Base-by-base conservation (phyloP, 495 filamentous ascomycete species). In the Neurospora sp. region DNA sequence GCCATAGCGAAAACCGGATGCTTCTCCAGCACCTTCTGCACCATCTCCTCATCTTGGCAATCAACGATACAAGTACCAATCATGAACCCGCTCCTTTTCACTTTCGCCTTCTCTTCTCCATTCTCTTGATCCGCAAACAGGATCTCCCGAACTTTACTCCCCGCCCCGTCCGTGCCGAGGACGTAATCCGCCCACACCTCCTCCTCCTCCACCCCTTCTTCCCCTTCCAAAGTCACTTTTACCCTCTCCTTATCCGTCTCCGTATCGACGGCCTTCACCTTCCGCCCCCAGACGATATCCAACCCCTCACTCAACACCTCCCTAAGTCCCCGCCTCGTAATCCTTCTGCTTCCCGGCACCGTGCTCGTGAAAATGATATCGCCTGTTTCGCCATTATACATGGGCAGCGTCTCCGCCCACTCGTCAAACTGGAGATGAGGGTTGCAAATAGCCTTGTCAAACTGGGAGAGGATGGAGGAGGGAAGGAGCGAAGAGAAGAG, bases 351-450 rank as follows among this genome's bases (percentile, higher is more conserved):
- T 8, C 82, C 80, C 0, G 79, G 78, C 3, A 81, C 78, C 1
- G 80, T 77, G 42, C 81, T 77, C 0, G 75, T 72, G 22, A 74
- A 78, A 37, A 89, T 75, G 0, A 79, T 3, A 44, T 86, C 82
- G n/a, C 87, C 86, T 0, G 87, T 85, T 31, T 77, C 73, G 8
- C 82, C 85, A 75, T 88, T 86, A 70, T 84, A 71, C 68, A 87
- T 80, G 3, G 77, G 77, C 35, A 86, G 71, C 0, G 70, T 76
- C 71, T 85, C 85, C 12, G 78, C 31, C 72, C 79, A 31, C 76
- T 81, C 38, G 78, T 76, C 27, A 77, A 75, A 72, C 2, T 73
- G 75, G 68, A 72, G 77, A 81, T 75, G 80, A 74, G 74, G 86
- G 80, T 78, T 87, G 80, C 38, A 82, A 68, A 71, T 59, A 0